Conservation (phyloP, 768 basidiomycete genomes). For the Panaeolus papilionaceus region DNA sequence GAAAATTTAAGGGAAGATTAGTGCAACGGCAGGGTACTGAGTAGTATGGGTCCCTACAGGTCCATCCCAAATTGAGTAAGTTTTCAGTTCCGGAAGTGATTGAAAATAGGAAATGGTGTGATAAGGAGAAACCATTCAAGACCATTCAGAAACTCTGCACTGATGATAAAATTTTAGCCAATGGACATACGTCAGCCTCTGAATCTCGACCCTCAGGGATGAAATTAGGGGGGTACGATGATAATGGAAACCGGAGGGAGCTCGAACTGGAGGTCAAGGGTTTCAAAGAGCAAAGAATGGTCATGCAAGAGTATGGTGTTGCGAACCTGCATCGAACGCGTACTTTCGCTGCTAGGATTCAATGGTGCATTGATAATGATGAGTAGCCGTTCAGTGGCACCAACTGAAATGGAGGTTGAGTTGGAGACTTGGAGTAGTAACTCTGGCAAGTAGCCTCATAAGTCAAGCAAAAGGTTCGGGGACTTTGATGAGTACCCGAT, state of each 20-base stretch:
- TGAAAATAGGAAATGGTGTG: too few species aligned
- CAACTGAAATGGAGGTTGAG: background rate
- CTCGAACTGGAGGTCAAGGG: background rate
- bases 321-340: background rate
- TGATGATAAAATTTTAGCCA: too few species aligned
- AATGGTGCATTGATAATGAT: too few species aligned
- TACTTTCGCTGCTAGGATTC: background rate
- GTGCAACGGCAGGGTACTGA: background rate
- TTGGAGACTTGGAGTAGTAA: background rate
- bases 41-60: background rate
- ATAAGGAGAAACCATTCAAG: too few species aligned
- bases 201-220: too few species aligned
- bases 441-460: background rate
- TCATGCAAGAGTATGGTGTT: background rate
- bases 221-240: background rate
- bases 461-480: background rate
- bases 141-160: too few species aligned
- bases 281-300: background rate
- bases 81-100: too few species aligned
- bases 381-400: background rate
- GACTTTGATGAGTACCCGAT: background rate
- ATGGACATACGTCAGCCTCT: background rate
- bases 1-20: background rate
- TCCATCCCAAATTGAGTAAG: background rate
- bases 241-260: background rate